phyloP scores from a whole-genome alignment of 129 eudicot species.

The Escallonia herrerae region DNA sequence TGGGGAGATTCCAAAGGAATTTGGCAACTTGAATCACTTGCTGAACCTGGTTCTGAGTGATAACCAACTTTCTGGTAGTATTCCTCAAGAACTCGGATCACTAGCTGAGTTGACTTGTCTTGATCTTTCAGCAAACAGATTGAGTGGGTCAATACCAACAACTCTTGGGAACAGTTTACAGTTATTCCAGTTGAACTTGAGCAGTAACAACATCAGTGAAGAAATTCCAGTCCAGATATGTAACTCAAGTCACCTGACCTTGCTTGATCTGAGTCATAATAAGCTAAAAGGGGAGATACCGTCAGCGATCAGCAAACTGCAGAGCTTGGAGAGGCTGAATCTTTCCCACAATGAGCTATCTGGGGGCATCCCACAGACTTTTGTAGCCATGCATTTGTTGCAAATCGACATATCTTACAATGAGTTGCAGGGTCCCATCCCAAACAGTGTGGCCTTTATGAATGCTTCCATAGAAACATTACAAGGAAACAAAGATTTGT shows the following conservation, averaged over 20 bases:
- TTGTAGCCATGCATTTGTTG: conserved; percentile 9
- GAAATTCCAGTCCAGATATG: conserved; percentile 17
- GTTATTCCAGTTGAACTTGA: conserved; percentile 22
- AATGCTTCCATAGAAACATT: conserved; percentile 10
- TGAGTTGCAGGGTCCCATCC: conserved; percentile 16
- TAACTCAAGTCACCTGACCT: conserved; percentile 10
- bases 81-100: conserved; percentile 34
- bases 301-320: conserved; percentile 9
- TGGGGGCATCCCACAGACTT: conserved; percentile 25
- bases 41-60: conserved; percentile 17
- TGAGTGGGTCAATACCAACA: conserved; percentile 28
- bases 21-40: conserved; percentile 8
- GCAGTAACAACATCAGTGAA: conserved; percentile 12
- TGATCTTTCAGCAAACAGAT: conserved; percentile 27
- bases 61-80: conserved; percentile 28
- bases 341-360: too few relatives aligned
- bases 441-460: conserved; percentile 1
- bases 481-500: conserved; percentile 10
- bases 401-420: conserved; percentile 17
- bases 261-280: conserved; percentile 27
- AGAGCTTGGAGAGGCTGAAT: conserved; percentile 5
- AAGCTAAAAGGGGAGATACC: conserved; percentile 27
- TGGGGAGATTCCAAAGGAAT: too few relatives aligned
- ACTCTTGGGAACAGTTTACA: conserved; percentile 11
- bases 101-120: conserved; percentile 14